Conservation (phyloP, 2,329 filamentous ascomycete species). For the Lojkania enalia region DNA sequence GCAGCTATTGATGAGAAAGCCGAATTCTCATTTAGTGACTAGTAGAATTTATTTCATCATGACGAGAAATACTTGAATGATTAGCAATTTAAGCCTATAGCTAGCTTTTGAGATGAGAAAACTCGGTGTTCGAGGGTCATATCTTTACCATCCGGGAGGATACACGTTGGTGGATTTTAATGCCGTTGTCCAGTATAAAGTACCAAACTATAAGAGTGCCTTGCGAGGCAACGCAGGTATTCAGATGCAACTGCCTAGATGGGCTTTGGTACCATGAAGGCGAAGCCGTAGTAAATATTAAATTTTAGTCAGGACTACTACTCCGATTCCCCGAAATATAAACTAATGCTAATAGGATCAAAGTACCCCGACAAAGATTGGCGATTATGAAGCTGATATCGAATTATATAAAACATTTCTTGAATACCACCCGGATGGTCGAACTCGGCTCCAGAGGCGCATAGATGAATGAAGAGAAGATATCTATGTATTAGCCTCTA, state of each 20-base stretch:
- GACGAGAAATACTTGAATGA: no score
- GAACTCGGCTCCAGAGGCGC: neutral
- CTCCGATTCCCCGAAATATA: neutral
- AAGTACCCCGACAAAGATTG: neutral
- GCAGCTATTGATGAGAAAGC: neutral
- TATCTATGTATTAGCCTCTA: neutral
- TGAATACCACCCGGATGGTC: neutral
- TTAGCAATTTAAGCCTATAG: no score
- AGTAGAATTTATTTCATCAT: neutral
- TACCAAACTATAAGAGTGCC: constrained; percentile 4
- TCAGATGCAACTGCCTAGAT: neutral
- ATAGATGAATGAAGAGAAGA: neutral
- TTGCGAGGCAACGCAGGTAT: constrained; percentile 11
- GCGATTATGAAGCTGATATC: neutral
- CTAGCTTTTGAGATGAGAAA: no score
- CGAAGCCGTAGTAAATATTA: constrained; percentile 12
- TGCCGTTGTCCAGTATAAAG: neutral
- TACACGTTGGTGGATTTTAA: neutral
- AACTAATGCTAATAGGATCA: neutral
- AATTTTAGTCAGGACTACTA: constrained; percentile 10
- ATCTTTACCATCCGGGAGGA: neutral
- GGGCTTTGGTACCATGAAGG: neutral
- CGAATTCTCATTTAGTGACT: neutral
- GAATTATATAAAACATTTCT: neutral
- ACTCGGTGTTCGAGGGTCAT: neutral